Conservation (phyloP, 345 rosid species). For the Ceriops zippeliana region DNA sequence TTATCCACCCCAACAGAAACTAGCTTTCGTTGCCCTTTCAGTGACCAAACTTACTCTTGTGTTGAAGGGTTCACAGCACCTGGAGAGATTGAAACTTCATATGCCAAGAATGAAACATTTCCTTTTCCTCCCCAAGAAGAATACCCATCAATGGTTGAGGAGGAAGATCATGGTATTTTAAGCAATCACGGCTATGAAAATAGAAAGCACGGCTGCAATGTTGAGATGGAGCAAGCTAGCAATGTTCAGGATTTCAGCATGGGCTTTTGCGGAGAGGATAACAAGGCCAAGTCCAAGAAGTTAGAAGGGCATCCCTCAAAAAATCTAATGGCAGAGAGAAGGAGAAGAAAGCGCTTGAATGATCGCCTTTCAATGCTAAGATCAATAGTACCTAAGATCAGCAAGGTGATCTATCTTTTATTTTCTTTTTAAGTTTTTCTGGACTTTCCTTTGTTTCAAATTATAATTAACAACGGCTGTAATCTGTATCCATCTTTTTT, state of each 20-base stretch:
- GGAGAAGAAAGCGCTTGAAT: slow-evolving; percentile 77
- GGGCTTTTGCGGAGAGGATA: slow-evolving; percentile 38
- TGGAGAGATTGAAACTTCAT: slow-evolving; percentile 27
- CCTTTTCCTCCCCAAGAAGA: slow-evolving; percentile 28
- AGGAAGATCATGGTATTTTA: slow-evolving; percentile 38
- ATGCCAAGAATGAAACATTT: slow-evolving; percentile 29
- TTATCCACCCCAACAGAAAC: slow-evolving; percentile 29
- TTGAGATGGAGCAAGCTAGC: slow-evolving; percentile 33
- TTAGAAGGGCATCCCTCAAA: slow-evolving; percentile 87
- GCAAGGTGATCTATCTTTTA: slow-evolving; percentile 50
- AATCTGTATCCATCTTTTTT: too few relatives aligned
- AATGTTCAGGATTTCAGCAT: slow-evolving; percentile 29
- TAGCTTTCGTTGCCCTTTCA: slow-evolving; percentile 42
- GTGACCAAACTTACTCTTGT: slow-evolving; percentile 31
- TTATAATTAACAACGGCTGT: not conserved
- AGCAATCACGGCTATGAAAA: slow-evolving; percentile 29
- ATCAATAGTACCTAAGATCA: slow-evolving; percentile 93
- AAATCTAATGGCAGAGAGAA: slow-evolving; percentile 87
- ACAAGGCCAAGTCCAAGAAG: slow-evolving; percentile 47
- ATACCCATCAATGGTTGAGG: slow-evolving; percentile 41
- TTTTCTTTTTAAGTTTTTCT: slow-evolving; percentile 4
- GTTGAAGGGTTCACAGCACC: slow-evolving; percentile 39
- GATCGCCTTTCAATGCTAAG: slow-evolving; percentile 85
- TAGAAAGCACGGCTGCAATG: slow-evolving; percentile 25
- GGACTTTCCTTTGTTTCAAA: not conserved